These are phyloP conservation scores for Aspergillus mulundensis DNA, from an alignment of 495 filamentous ascomycete species.

Conservation along the genomic window DNA sequence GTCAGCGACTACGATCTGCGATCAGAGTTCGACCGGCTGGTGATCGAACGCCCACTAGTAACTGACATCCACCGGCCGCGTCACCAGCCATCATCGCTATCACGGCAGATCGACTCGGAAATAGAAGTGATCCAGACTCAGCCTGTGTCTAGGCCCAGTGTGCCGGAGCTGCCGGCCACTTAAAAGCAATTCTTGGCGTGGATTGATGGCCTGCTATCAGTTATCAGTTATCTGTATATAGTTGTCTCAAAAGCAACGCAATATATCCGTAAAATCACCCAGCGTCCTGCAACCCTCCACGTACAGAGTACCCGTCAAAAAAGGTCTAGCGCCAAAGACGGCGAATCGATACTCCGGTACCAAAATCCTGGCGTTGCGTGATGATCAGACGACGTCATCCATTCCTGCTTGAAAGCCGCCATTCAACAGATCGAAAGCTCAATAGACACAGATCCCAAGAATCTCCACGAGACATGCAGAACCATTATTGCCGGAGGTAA, in stretches of 20 bases:
- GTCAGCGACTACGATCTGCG: constrained; percentile 23
- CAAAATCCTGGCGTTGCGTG: background rate
- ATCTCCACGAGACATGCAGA: background rate
- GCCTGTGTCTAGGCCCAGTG: constrained; percentile 13
- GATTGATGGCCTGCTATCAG: background rate
- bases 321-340: background rate
- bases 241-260: background rate
- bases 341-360: background rate
- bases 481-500: background rate
- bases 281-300: background rate
- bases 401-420: background rate
- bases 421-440: background rate
- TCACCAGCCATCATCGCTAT: constrained; percentile 14
- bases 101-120: constrained; percentile 12
- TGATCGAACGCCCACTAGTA: constrained; percentile 11
- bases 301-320: background rate
- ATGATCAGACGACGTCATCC: constrained; percentile 10
- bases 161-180: constrained; percentile 18
- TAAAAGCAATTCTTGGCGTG: background rate
- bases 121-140: constrained; percentile 12
- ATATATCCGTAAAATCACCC: background rate
- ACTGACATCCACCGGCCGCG: constrained; percentile 13
- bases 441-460: background rate
- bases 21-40: constrained; percentile 22
- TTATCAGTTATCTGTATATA: background rate